Conservation (phyloP, 2,329 filamentous ascomycete species). For the Fusarium sp. region DNA sequence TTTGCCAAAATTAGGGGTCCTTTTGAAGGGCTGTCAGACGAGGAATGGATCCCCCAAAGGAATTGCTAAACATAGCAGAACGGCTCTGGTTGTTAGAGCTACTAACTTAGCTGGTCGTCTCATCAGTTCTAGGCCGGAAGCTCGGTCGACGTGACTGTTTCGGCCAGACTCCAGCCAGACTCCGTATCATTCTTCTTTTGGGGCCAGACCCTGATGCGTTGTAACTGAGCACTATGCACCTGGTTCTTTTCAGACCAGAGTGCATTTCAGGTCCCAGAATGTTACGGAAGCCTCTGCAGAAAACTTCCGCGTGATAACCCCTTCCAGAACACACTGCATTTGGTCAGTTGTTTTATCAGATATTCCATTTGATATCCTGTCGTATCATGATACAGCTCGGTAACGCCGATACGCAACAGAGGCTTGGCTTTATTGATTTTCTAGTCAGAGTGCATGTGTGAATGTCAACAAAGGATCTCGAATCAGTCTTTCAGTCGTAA, state of each 20-base stretch:
- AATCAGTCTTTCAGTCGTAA: not conserved
- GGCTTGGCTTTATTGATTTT: conserved; percentile 40
- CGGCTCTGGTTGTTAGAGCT: not conserved
- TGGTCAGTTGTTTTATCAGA: conserved; percentile 21
- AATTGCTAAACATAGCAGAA: not conserved
- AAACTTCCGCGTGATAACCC: not conserved
- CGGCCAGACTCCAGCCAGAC: conserved; percentile 3
- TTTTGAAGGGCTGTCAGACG: conserved; percentile 17
- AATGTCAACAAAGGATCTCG: conserved; percentile 9
- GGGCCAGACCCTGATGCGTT: conserved; percentile 19
- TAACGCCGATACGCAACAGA: conserved; percentile 23
- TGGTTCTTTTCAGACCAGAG: conserved; percentile 20
- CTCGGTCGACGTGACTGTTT: conserved; percentile 17
- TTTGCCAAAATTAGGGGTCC: conserved; percentile 6
- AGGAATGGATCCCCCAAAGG: conserved; percentile 7
- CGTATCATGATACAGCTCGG: conserved; percentile 33
- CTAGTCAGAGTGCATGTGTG: not conserved
- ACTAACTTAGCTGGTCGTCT: not conserved
- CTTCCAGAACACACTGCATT: not conserved
- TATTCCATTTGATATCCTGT: conserved; percentile 9
- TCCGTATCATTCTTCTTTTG: conserved; percentile 8
- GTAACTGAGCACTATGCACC: conserved; percentile 31
- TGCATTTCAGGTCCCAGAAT: not conserved
- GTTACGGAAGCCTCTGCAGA: not conserved
- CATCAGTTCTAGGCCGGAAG: not conserved